Conservation (phyloP, 331 rosid species). For the Stylosanthes scabra region DNA sequence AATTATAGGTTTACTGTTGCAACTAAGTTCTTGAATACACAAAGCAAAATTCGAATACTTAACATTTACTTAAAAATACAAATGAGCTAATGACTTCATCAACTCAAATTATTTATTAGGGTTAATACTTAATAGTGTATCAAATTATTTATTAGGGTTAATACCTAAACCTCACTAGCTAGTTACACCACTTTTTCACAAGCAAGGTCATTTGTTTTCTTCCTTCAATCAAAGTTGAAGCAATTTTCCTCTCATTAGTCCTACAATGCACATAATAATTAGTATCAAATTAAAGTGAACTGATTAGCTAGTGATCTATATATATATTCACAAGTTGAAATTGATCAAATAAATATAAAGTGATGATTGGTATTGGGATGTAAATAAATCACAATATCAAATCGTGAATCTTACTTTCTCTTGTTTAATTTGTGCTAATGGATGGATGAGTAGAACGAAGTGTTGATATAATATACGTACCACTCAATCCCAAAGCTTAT, state of each 20-base stretch:
- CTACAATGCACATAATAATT: slow-evolving; percentile 5
- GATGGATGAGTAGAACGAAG: no score
- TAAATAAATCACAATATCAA: slow-evolving; percentile 23
- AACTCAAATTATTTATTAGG: no score
- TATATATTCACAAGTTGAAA: slow-evolving; percentile 16
- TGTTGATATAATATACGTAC: slow-evolving; percentile 27
- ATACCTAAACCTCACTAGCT: neutral
- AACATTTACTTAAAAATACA: no score
- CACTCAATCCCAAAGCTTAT: slow-evolving; percentile 40
- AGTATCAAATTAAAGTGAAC: slow-evolving; percentile 5
- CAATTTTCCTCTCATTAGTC: neutral
- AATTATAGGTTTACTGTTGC: no score
- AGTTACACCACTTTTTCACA: slow-evolving; percentile 26
- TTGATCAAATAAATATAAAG: slow-evolving; percentile 2
- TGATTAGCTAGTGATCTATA: neutral
- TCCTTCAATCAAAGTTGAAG: slow-evolving; percentile 26
- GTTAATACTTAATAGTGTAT: neutral
- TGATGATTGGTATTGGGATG: slow-evolving; percentile 2
- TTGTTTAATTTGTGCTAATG: no score
- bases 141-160: no score
- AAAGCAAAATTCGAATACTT: no score
- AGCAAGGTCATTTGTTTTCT: slow-evolving; percentile 32
- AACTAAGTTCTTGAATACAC: no score
- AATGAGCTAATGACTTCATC: no score
- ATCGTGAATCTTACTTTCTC: slow-evolving; percentile 21